phyloP scores from a whole-genome alignment of 2,329 filamentous ascomycete species.

The Pseudocercospora fijiensis region DNA sequence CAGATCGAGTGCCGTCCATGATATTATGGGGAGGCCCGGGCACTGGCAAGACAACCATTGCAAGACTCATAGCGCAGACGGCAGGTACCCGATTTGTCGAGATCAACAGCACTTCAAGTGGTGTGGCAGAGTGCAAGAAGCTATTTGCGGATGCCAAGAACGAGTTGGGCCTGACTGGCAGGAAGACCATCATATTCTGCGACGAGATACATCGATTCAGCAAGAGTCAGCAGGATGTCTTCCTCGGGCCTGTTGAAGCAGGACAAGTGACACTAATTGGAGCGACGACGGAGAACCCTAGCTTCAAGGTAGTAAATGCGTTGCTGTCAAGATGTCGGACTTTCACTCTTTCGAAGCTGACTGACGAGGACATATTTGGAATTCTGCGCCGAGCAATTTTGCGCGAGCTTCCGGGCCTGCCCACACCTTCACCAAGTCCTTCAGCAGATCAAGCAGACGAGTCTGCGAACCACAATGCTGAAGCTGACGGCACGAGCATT shows the following conservation, averaged over 20 bases:
- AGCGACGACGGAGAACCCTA: constrained; percentile 95
- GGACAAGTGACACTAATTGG: constrained; percentile 90
- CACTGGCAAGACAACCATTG: constrained; percentile 88
- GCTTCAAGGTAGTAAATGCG: constrained; percentile 86
- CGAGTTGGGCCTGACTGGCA: constrained; percentile 76
- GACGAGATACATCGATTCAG: constrained; percentile 94
- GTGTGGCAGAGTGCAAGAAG: constrained; percentile 88
- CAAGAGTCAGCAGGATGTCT: constrained; percentile 92
- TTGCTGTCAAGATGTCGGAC: constrained; percentile 86
- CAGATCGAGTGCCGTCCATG: constrained; percentile 86
- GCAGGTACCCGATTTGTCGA: constrained; percentile 87
- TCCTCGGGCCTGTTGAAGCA: constrained; percentile 85
- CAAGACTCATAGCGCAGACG: constrained; percentile 79
- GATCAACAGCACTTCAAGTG: constrained; percentile 88
- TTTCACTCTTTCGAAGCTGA: constrained; percentile 78
- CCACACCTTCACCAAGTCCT: constrained; percentile 40
- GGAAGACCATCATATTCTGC: constrained; percentile 94
- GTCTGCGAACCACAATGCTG: background rate
- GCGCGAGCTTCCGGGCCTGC: constrained; percentile 52
- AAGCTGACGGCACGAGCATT: constrained; percentile 31
- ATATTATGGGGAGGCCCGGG: constrained; percentile 85
- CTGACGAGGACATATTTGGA: constrained; percentile 65
- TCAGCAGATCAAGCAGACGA: constrained; percentile 23
- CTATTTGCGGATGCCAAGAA: constrained; percentile 80
- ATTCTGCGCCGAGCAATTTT: constrained; percentile 76